A percentile compares a stretch with the other conserved stretches of the same genome.
These are phyloP conservation scores for Colletotrichum musae DNA, from an alignment of 2,329 filamentous ascomycete species.

Conservation along the genomic window DNA sequence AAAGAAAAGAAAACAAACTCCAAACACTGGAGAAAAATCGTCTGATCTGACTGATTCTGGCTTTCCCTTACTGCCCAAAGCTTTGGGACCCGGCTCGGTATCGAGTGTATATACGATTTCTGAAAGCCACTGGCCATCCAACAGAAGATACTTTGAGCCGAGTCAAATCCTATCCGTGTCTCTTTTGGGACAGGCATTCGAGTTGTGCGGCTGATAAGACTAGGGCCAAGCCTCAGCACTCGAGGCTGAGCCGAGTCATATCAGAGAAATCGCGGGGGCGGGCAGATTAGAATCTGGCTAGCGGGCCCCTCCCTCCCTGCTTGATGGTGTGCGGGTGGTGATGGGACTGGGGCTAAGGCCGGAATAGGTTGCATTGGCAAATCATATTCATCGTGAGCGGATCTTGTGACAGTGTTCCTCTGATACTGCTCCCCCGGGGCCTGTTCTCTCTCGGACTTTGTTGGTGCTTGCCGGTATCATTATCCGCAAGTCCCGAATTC, in stretches of 20 bases:
- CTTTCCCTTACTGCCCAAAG: too few relatives aligned
- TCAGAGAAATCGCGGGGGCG: constrained; percentile 10
- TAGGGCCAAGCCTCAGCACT: not conserved
- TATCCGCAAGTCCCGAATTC: too few relatives aligned
- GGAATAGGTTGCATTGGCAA: too few relatives aligned
- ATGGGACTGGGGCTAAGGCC: not conserved
- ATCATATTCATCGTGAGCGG: too few relatives aligned
- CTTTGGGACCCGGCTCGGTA: not conserved
- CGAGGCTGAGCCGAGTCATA: constrained; percentile 17
- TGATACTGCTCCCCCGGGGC: too few relatives aligned
- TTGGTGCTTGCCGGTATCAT: too few relatives aligned
- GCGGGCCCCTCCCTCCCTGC: not conserved
- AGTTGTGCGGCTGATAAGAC: constrained; percentile 7
- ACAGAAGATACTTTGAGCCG: constrained; percentile 16
- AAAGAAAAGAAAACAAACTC: too few relatives aligned
- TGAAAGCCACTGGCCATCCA: not conserved
- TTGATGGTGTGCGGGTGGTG: constrained; percentile 1
- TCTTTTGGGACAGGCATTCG: not conserved
- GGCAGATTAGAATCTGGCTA: not conserved
- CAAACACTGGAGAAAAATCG: too few relatives aligned
- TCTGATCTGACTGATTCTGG: too few relatives aligned
- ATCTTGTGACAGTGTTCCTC: too few relatives aligned
- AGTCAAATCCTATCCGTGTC: not conserved
- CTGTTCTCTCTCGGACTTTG: too few relatives aligned
- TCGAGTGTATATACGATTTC: constrained; percentile 7